Conservation (phyloP, 2,329 filamentous ascomycete genomes). For the Aspergillus chevalieri region DNA sequence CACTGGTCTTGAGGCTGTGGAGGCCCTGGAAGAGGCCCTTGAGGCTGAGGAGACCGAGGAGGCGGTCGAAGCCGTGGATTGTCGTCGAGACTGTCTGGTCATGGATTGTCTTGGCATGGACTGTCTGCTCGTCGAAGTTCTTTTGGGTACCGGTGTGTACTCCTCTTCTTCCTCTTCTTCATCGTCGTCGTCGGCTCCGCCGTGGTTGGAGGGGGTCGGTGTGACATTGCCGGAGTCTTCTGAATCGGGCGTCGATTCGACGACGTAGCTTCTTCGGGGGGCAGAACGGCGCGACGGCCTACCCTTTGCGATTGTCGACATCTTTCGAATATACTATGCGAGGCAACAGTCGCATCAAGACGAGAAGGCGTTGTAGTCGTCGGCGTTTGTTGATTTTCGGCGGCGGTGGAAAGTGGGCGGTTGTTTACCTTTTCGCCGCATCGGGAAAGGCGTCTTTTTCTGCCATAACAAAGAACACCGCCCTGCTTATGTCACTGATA, state of each 20-base stretch:
- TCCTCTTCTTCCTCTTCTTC: constrained; percentile 68
- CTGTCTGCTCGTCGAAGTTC: constrained; percentile 21
- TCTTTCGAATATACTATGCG: constrained; percentile 16
- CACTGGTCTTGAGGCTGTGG: no score
- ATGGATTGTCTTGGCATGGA: constrained; percentile 29
- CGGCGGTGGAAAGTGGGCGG: constrained; percentile 22
- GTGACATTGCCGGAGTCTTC: constrained; percentile 51
- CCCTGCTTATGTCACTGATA: constrained; percentile 8
- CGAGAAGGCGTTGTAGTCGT: constrained; percentile 13
- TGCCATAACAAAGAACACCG: constrained; percentile 31
- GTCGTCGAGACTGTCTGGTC: no score
- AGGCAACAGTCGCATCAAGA: constrained; percentile 23
- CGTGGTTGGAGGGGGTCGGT: constrained; percentile 33
- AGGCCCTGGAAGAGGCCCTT: no score
- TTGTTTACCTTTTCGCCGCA: constrained; percentile 35
- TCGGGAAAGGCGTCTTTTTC: constrained; percentile 27
- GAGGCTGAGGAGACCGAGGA: no score
- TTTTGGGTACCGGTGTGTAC: constrained; percentile 65
- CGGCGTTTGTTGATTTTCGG: constrained; percentile 7
- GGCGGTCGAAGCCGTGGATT: no score
- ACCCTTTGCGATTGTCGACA: constrained; percentile 38
- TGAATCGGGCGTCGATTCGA: constrained; percentile 75
- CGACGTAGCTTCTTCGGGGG: constrained; percentile 63
- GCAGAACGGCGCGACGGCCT: constrained; percentile 56
- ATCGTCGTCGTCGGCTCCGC: constrained; percentile 54